Conservation (phyloP, 805 yeast genomes). For the Alloascoidea africana region DNA sequence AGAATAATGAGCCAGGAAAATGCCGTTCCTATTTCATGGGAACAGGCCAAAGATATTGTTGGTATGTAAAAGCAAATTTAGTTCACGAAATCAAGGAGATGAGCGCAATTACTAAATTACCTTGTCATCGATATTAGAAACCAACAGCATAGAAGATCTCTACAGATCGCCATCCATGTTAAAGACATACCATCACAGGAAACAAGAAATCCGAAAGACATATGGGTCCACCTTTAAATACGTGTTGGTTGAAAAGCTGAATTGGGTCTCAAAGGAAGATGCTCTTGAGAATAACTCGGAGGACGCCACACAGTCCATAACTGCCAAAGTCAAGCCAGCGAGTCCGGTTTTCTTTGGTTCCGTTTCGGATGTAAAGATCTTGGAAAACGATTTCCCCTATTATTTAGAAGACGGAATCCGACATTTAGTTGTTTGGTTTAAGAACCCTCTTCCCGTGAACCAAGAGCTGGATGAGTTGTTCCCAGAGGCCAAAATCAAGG, state of each 20-base stretch:
- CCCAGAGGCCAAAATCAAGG: slow-evolving; percentile 18
- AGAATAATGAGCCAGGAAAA: too few species aligned
- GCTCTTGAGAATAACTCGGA: not conserved
- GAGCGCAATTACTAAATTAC: not conserved
- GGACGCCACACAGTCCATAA: too few species aligned
- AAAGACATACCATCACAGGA: not conserved
- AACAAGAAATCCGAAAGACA: not conserved
- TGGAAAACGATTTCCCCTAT: slow-evolving; percentile 41
- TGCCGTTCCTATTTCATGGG: slow-evolving; percentile 1
- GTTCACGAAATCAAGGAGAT: not conserved
- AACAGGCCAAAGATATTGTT: not conserved
- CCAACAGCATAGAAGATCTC: not conserved
- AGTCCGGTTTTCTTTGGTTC: not conserved
- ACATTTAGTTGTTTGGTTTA: slow-evolving; percentile 45
- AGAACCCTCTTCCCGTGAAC: slow-evolving; percentile 26
- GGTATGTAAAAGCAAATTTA: not conserved
- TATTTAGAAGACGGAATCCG: slow-evolving; percentile 29
- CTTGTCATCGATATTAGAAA: not conserved
- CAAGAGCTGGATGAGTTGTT: slow-evolving; percentile 28
- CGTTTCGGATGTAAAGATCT: slow-evolving; percentile 26
- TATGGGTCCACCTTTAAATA: not conserved
- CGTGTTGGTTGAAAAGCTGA: not conserved
- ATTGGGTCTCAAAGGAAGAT: not conserved
- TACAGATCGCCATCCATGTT: not conserved
- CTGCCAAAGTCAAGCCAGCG: too few species aligned